phyloP scores from a whole-genome alignment of 179 eudicot genomes.

The Drosera spatulata region DNA sequence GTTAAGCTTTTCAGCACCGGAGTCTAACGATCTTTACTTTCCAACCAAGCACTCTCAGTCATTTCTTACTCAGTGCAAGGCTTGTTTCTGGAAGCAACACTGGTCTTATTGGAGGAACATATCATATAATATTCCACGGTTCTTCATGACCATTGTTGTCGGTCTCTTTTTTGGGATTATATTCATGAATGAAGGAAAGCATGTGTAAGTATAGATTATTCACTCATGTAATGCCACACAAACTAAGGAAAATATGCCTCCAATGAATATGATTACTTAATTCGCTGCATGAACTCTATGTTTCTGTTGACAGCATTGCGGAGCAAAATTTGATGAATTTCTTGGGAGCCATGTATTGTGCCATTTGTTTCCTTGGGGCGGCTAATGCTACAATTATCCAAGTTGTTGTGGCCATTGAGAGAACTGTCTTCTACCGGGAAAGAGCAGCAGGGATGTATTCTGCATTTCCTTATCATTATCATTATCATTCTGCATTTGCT shows the following conservation, averaged over 20 bases:
- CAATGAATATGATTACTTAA: no score
- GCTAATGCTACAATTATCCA: conserved; percentile 56
- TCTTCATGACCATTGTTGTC: conserved; percentile 33
- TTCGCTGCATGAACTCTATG: no score
- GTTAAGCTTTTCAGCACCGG: conserved; percentile 40
- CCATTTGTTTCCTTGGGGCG: conserved; percentile 73
- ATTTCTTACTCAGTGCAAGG: conserved; percentile 52
- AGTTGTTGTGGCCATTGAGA: conserved; percentile 50
- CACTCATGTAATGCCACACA: no score
- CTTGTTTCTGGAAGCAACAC: conserved; percentile 79
- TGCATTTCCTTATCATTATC: conserved; percentile 58
- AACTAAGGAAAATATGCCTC: no score
- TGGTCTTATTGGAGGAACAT: conserved; percentile 83
- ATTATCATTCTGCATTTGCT: conserved; percentile 69
- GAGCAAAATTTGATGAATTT: conserved; percentile 64
- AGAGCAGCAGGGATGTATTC: conserved; percentile 80
- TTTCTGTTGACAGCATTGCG: conserved; percentile 23
- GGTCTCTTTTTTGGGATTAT: conserved; percentile 59
- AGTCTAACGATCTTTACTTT: conserved; percentile 46
- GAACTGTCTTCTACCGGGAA: conserved; percentile 88
- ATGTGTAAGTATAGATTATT: conserved; percentile 36
- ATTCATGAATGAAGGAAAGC: conserved; percentile 45
- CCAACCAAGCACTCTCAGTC: conserved; percentile 50
- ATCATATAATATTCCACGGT: conserved; percentile 44
- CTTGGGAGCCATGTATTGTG: conserved; percentile 62